phyloP scores from a whole-genome alignment of 441 rosid genomes.

The Erodium texanum region DNA sequence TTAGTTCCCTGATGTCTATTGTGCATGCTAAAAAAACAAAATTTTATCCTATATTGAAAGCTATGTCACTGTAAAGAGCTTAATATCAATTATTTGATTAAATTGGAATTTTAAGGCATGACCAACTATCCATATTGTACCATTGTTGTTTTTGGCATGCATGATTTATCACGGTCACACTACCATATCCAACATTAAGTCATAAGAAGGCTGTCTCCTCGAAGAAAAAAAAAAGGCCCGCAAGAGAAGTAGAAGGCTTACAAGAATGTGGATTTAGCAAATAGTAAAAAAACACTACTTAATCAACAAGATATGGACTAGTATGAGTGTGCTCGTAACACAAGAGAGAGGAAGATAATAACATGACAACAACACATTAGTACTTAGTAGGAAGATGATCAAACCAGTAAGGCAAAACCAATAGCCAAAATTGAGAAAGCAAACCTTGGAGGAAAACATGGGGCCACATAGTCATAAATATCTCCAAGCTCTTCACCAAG shows the following conservation, averaged over 20 bases:
- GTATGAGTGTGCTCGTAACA: background rate
- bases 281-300: background rate
- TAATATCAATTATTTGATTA: too few relatives aligned
- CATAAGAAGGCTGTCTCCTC: background rate
- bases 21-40: too few relatives aligned
- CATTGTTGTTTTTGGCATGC: background rate
- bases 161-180: too few relatives aligned
- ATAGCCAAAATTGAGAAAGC: slow-evolving; percentile 15
- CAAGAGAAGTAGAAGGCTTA: background rate
- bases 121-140: background rate
- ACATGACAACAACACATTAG: background rate
- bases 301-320: background rate
- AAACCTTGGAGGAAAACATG: slow-evolving; percentile 99
- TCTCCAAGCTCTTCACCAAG: slow-evolving; percentile 99
- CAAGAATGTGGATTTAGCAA: background rate
- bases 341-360: background rate
- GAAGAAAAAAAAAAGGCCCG: background rate
- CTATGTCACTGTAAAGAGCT: too few relatives aligned
- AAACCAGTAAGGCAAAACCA: slow-evolving; percentile 14
- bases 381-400: background rate
- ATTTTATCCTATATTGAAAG: too few relatives aligned
- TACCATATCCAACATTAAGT: background rate
- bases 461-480: slow-evolving; percentile 96
- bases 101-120: background rate
- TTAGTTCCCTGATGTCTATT: background rate